Evolutionary conservation across 1,284 basidiomycete genomes (phyloP), one percentile per base, ranked within the genome.

Genomic region (Tetrapyrgos nigripes): DNA sequence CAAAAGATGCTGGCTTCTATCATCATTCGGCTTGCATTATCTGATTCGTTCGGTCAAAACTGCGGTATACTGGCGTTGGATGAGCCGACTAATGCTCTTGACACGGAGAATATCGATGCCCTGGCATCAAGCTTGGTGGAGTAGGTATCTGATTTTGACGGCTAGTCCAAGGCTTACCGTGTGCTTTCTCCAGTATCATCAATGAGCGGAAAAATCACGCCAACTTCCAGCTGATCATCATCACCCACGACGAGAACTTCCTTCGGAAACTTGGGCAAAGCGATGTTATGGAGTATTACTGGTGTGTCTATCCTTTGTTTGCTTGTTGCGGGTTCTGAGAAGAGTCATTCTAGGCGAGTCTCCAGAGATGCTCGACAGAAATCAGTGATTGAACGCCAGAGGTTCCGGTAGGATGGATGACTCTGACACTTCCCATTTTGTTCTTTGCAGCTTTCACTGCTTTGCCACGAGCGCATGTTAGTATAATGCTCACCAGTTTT

Each of bases 1-100:
- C 97, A 99, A 75, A 99, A 99, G 78, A 98, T 98, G 82, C 79
- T 99, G 58, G 97, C 97, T 27, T 97, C 94, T n/a, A 98, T 99
- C 74, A 96, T 99, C 72, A 99, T 99, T 68, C 88, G 97, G 1
- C 85, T 99, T n/a, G 97, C 97, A 0, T 83, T 99, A 24, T 97
- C 97, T 9, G 97, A 99, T 73, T 97, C 94, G 3, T 99, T 99
- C 68, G 94, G 95, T 3, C 93, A 96, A 71, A 97, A 98, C 65
- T 99, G 97, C 74, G 97, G 97, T 14, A 98, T 99, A 62, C 84
- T 99, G 44, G 97, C 97, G 1, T 80, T 99, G 53, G 97, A 99
- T 70, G 97, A 99, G 76, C 97, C 97, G 11, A 99, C 97, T 23
- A 99, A 98, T 60, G 98, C 97, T 45, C 79, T 99, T 40, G 97